Base-by-base conservation (phyloP, 169 alveolate species). In the Sarcocystis neurona region DNA sequence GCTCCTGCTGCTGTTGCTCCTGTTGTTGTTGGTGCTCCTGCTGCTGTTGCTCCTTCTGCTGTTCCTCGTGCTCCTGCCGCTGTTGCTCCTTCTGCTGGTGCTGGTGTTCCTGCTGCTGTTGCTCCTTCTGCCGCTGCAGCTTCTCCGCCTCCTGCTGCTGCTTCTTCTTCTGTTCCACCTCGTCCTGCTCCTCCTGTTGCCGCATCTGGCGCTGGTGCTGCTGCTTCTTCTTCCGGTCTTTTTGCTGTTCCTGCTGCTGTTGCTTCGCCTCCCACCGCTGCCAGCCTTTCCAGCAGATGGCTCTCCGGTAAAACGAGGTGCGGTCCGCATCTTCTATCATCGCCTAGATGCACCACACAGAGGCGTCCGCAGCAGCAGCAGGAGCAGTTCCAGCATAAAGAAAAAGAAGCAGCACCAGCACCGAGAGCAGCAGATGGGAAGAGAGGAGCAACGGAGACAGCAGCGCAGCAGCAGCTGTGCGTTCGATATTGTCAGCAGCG, bases 301-400 rank as follows among this genome's bases (percentile, higher is more conserved):
- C 91, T 37, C 75, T 68, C 39, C 66, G 56, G 70, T 86, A 86
- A 68, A 66, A 86, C 43, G 39, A 53, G 74, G 79, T 80, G n/a
- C 91, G 77, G 56, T 86, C 91, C n/a, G 32, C 77, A 50, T 86
- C 86, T 44, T 53, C 86, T 32, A 86, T 70, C 90, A 86, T 86
- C 27, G 90, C 90, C 90, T 86, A 77, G 56, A 32, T 0, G 46
- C 50, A 32, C 48, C 58, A 1, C 72, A 79, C 70, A 12, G 34
- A 2, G 30, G 15, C 32, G 41, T 30, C 46, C 8, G 50, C 70
- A 79, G 32, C 87, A 79, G 87, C 87, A n/a, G 47, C 70, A 47
- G 32, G 32, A 32, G 47, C 72, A 79, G 37, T 3, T 20, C 30
- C 8, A 39, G 50, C 37, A 63, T 56, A 44, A 60, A 47, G 44